Percentiles rank a stretch among this genome's conserved stretches.
These are phyloP conservation scores for Bothriochloa decipiens DNA, from an alignment of 176 grass and related monocot genomes.

Conservation along the genomic window DNA sequence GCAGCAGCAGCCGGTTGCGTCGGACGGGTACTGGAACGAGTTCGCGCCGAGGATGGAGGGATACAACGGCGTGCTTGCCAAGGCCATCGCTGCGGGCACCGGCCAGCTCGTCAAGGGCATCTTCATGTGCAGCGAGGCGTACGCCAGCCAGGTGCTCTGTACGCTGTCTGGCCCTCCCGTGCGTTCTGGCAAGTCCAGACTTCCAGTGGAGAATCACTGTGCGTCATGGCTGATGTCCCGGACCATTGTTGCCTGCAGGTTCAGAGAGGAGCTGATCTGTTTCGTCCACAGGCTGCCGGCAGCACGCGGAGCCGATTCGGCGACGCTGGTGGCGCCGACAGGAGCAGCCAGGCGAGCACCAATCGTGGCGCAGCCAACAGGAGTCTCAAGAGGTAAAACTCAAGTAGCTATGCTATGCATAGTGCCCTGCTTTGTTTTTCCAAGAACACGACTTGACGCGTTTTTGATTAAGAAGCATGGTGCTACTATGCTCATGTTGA, in stretches of 20 bases:
- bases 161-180: not conserved
- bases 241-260: constrained; percentile 46
- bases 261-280: constrained; percentile 75
- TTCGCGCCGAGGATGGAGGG: constrained; percentile 66
- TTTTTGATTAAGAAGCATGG: no score
- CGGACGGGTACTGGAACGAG: constrained; percentile 76
- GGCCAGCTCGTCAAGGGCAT: constrained; percentile 86
- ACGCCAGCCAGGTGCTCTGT: constrained; percentile 59
- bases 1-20: constrained; percentile 16
- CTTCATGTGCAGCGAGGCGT: constrained; percentile 89
- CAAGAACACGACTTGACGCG: no score
- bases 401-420: not conserved
- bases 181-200: not conserved
- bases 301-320: constrained; percentile 23
- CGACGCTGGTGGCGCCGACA: constrained; percentile 22
- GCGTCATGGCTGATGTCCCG: not conserved
- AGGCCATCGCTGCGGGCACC: constrained; percentile 75
- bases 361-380: constrained; percentile 64
- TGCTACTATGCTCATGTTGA: not conserved
- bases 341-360: constrained; percentile 28
- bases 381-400: constrained; percentile 70
- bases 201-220: not conserved
- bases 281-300: constrained; percentile 57
- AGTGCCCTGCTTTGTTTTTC: not conserved
- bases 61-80: constrained; percentile 79